Evolutionary conservation across 129 eudicot species (phyloP).

Genomic region (Artemisia tridentata): DNA sequence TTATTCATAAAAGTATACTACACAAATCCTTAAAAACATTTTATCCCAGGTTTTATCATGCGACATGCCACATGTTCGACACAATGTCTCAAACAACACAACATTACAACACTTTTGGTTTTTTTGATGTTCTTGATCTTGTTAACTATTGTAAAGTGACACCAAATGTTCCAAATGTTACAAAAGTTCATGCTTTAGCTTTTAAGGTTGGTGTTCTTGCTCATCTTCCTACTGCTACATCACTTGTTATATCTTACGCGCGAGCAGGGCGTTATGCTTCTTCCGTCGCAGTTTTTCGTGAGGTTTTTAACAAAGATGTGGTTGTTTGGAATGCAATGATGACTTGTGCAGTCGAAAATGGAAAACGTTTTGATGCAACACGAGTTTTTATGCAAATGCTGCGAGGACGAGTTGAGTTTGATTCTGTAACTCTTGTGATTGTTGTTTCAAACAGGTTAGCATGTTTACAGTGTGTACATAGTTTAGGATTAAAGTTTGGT

Average conservation of each 20-base stretch:
- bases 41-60: slow-evolving; percentile 16
- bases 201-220: slow-evolving; percentile 48
- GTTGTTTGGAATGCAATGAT: slow-evolving; percentile 72
- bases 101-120: neutral
- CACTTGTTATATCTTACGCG: slow-evolving; percentile 47
- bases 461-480: slow-evolving; percentile 40
- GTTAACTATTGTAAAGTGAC: slow-evolving; percentile 28
- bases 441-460: slow-evolving; percentile 34
- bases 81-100: slow-evolving; percentile 46
- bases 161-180: slow-evolving; percentile 26
- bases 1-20: no score
- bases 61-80: slow-evolving; percentile 37
- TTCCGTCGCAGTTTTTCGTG: slow-evolving; percentile 41
- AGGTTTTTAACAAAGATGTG: slow-evolving; percentile 48
- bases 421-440: slow-evolving; percentile 53
- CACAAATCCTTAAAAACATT: no score
- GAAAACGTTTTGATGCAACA: slow-evolving; percentile 17
- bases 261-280: slow-evolving; percentile 40
- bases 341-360: slow-evolving; percentile 40
- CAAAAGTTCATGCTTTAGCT: slow-evolving; percentile 46
- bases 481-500: slow-evolving; percentile 49
- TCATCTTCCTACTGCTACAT: slow-evolving; percentile 47
- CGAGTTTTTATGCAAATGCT: slow-evolving; percentile 43
- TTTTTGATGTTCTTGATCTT: slow-evolving; percentile 45
- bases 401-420: slow-evolving; percentile 42